phyloP scores from a whole-genome alignment of 2,329 filamentous ascomycete genomes.

The Ophiostoma quercus region DNA sequence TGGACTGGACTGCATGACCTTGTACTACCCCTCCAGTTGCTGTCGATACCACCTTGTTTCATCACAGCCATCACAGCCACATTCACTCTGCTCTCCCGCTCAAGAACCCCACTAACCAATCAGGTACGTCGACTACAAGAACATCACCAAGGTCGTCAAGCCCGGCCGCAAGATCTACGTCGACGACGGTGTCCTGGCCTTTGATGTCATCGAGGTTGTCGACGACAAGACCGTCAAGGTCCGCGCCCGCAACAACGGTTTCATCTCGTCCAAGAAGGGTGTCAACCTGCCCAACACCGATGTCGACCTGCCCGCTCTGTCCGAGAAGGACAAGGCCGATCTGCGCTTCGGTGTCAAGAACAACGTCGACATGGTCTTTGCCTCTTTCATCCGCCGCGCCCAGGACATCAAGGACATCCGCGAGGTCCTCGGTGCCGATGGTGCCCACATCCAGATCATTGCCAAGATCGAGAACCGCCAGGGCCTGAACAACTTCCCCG shows the following conservation, averaged over 20 bases:
- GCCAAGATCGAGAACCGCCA: conserved; percentile 99
- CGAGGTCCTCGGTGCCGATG: conserved; percentile 80
- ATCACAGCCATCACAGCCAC: not conserved
- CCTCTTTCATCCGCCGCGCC: conserved; percentile 92
- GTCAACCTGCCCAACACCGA: conserved; percentile 99
- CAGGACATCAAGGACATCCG: conserved; percentile 93
- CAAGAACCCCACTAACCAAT: conserved; percentile 11
- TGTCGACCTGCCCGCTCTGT: conserved; percentile 93
- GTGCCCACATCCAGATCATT: conserved; percentile 97
- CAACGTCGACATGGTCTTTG: conserved; percentile 98
- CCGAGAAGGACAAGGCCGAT: conserved; percentile 96
- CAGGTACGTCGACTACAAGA: conserved; percentile 98
- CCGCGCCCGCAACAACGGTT: conserved; percentile 91
- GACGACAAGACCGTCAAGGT: conserved; percentile 86
- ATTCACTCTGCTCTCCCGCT: not conserved
- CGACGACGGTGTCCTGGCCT: conserved; percentile 95
- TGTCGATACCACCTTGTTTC: not conserved
- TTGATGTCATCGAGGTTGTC: conserved; percentile 81
- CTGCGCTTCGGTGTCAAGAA: conserved; percentile 96
- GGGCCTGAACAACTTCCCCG: conserved; percentile 98
- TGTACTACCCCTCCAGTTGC: conserved; percentile 8
- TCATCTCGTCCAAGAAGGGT: conserved; percentile 98
- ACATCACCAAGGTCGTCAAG: conserved; percentile 97
- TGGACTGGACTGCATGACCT: not conserved
- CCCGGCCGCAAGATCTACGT: conserved; percentile 91